Conservation (phyloP, 805 yeast species). For the Kodamaea neixiangensis region DNA sequence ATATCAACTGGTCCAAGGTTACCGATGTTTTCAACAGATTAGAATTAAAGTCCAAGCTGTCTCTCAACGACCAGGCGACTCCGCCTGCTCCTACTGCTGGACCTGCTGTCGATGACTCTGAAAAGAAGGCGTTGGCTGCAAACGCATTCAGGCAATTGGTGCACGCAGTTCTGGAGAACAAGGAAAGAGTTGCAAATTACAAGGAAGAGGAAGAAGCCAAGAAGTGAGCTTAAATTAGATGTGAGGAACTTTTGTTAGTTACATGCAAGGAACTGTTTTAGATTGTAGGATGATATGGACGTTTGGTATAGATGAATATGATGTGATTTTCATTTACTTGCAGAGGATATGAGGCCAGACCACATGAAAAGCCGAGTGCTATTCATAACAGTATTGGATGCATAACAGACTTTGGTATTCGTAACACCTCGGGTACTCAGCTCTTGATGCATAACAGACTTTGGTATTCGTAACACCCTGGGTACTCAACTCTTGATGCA, state of each 20-base stretch:
- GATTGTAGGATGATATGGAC: background rate
- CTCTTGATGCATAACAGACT: no score
- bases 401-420: no score
- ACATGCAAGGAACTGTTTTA: background rate
- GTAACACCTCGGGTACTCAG: no score
- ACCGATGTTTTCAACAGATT: constrained; percentile 24
- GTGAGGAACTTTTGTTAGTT: background rate
- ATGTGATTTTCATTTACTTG: no score
- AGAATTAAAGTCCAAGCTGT: constrained; percentile 5
- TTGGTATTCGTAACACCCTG: no score
- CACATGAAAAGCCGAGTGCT: no score
- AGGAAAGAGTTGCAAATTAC: constrained; percentile 40
- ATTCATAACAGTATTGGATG: no score
- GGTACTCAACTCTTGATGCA: no score
- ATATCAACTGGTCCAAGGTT: constrained; percentile 34
- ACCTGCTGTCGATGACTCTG: constrained; percentile 21
- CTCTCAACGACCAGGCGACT: background rate
- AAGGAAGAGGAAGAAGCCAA: constrained; percentile 9
- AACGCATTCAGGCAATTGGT: constrained; percentile 71
- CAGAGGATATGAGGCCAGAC: no score
- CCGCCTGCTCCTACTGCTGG: constrained; percentile 17
- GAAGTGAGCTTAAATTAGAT: background rate
- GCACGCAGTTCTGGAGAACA: constrained; percentile 62
- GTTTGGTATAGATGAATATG: no score
- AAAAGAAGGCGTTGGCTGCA: constrained; percentile 45